Base-by-base conservation (phyloP, 495 filamentous ascomycete genomes). In the Aspergillus hancockii region DNA sequence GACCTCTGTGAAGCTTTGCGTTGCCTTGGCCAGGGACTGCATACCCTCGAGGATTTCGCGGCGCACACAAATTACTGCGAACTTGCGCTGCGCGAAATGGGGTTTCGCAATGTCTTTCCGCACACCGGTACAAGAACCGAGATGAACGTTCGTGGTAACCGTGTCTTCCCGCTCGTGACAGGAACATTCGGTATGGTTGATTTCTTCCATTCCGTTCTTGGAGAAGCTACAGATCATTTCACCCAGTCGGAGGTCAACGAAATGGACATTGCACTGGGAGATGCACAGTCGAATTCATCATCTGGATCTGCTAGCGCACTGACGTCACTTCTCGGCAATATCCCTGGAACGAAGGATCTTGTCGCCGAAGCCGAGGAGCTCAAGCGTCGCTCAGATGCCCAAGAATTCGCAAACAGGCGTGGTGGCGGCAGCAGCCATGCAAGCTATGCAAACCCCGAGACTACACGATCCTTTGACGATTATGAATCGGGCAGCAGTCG, bases 41-140 rank as follows among this genome's bases (percentile, higher is more conserved):
- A 98, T 74, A 94, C 90, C 62, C 79, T 98, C 51, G 94, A 98
- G 70, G 93, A 98, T 70, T 98, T 97, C 64, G 90, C 89, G 18
- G 94, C 94, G 4, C 94, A 98, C 69, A 93, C 90, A 38, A 98
- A 98, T 69, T 97, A 98, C 72, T 85, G 85, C 56, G 94, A 98
- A 73, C 84, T 97, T 28, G 88, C 82, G 8, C 80, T 98, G 28
- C 86, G 90, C 4, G 94, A 98, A 66, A 82, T 97, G 57, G 92
- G 91, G 10, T 88, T 89, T 62, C 79, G 78, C 52, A 84, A 88
- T 49, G 89, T 98, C 21, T 98, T 97, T 67, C 79, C 93, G 6
- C 93, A 97, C 63, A 88, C 85, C 45, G 94, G 94, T n/a, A 76
- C 80, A 0, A 75, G 75, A 9, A 91, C 90, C 0, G 78, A 91